A percentile compares a stretch with the other conserved stretches of the same genome.
Evolutionary conservation across 148 eudicot species (phyloP).

Genomic region (Rheum nobile): DNA sequence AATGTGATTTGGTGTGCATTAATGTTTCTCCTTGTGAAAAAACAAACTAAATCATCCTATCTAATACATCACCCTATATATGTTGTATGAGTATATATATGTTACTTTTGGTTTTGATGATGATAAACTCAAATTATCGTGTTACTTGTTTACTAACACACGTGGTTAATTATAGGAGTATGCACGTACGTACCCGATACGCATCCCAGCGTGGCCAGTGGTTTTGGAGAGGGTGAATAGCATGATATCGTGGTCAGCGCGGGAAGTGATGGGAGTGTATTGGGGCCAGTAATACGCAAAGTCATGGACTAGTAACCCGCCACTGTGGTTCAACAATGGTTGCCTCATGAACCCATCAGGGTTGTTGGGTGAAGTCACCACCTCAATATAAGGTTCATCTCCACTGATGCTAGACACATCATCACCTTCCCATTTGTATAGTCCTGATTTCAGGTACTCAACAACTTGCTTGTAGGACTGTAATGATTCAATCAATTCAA

Average conservation of each 20-base stretch:
- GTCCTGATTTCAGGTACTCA: constrained; percentile 76
- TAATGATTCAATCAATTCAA: constrained; percentile 4
- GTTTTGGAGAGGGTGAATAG: constrained; percentile 86
- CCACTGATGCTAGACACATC: constrained; percentile 29
- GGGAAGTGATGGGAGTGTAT: constrained; percentile 64
- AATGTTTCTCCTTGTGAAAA: no score
- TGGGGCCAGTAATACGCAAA: constrained; percentile 99
- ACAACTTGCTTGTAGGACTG: constrained; percentile 77
- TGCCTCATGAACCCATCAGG: constrained; percentile 79
- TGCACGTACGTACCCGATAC: constrained; percentile 53
- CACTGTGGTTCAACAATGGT: constrained; percentile 34
- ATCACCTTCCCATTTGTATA: constrained; percentile 82
- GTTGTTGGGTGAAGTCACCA: constrained; percentile 93
- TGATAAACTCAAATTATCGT: no score
- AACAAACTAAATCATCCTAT: no score
- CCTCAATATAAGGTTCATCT: constrained; percentile 74
- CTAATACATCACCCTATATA: no score
- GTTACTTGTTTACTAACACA: no score
- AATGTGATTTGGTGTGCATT: no score
- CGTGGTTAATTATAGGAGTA: no score
- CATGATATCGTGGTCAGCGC: constrained; percentile 81
- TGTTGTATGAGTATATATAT: no score
- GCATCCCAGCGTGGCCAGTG: constrained; percentile 94
- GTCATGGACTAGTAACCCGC: constrained; percentile 70
- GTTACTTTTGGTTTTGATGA: no score